Conservation (phyloP, 805 yeast species). For the Candida wancherniae region DNA sequence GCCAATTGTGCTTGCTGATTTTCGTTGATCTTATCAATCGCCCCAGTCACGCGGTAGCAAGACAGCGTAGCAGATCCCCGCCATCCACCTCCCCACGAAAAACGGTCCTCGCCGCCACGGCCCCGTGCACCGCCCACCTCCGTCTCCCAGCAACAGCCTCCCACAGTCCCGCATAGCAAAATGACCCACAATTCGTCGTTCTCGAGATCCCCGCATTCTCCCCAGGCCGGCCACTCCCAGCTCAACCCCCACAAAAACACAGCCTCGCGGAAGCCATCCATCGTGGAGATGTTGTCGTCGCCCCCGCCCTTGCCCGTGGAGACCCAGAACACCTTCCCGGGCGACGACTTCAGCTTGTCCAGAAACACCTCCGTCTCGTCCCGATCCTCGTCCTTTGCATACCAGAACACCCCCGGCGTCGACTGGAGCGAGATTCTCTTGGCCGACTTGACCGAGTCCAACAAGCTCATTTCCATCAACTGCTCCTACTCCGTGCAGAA, state of each 20-base stretch:
- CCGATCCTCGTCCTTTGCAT: constrained; percentile 12
- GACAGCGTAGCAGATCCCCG: too few species aligned
- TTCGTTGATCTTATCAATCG: too few species aligned
- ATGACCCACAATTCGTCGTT: constrained; percentile 19
- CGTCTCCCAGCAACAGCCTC: too few species aligned
- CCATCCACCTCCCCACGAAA: too few species aligned
- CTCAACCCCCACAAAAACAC: constrained; percentile 14
- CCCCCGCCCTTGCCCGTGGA: constrained; percentile 60
- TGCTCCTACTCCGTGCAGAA: constrained; percentile 72
- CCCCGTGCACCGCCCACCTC: too few species aligned
- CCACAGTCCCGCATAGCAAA: too few species aligned
- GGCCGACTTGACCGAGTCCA: constrained; percentile 70
- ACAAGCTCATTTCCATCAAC: constrained; percentile 67
- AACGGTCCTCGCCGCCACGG: too few species aligned
- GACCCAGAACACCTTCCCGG: constrained; percentile 23
- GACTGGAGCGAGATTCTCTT: constrained; percentile 77
- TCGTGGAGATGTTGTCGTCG: constrained; percentile 68
- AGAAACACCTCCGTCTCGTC: constrained; percentile 27
- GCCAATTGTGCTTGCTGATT: too few species aligned
- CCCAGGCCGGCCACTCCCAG: constrained; percentile 14
- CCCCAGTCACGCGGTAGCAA: too few species aligned
- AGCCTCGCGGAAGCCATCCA: constrained; percentile 51
- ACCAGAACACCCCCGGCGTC: constrained; percentile 10
- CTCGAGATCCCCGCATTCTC: constrained; percentile 18
- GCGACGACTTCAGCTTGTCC: constrained; percentile 34